Evolutionary conservation across 495 filamentous ascomycete genomes (phyloP).

Genomic region (Penicillium mononematosum): DNA sequence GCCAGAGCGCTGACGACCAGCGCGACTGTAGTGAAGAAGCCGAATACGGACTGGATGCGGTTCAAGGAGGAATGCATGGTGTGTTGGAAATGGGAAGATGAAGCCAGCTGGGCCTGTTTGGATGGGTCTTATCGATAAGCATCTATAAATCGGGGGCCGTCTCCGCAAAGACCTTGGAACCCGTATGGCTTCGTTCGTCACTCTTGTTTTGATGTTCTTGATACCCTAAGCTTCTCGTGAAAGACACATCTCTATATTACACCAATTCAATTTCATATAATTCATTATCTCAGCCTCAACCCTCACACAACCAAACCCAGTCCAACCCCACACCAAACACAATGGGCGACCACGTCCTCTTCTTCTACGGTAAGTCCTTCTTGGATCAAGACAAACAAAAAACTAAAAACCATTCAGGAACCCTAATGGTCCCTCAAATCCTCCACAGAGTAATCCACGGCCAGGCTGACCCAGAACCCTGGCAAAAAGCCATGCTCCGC

Average conservation of each 20-base stretch:
- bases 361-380: constrained; percentile 55
- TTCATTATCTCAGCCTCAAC: not conserved
- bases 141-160: constrained; percentile 8
- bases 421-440: constrained; percentile 75
- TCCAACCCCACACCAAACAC: constrained; percentile 1
- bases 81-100: constrained; percentile 24
- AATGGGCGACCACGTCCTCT: constrained; percentile 50
- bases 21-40: constrained; percentile 94
- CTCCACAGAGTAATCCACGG: constrained; percentile 82
- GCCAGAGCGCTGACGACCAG: constrained; percentile 76
- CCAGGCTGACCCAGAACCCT: constrained; percentile 45
- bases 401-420: constrained; percentile 27
- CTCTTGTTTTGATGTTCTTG: not conserved
- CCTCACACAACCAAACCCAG: not conserved
- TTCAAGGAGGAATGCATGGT: constrained; percentile 85
- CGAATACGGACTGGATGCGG: constrained; percentile 87
- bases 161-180: not conserved
- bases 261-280: not conserved
- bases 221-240: not conserved
- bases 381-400: not conserved
- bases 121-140: constrained; percentile 25
- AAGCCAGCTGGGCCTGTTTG: constrained; percentile 42
- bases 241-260: not conserved
- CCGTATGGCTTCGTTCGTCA: not conserved
- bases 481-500: constrained; percentile 54